phyloP scores from a whole-genome alignment of 2,329 filamentous ascomycete species.

The Trichophyton mentagrophytes region DNA sequence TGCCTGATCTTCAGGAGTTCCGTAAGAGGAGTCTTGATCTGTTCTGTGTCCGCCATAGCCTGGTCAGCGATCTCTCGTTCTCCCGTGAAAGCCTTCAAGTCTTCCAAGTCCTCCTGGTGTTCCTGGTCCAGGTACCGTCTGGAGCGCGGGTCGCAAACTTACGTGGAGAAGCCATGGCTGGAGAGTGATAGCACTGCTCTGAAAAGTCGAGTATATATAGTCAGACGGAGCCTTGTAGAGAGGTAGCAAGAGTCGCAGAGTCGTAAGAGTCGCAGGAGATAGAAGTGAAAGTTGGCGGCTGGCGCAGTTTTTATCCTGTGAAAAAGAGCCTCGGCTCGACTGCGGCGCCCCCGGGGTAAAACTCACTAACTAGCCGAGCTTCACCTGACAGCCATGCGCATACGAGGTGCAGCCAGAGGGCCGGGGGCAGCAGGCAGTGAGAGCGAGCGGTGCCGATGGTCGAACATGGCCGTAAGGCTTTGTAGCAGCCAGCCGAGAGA shows the following conservation, averaged over 20 bases:
- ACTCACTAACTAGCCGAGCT: neutral
- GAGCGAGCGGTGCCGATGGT: too few species aligned
- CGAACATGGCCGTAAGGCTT: too few species aligned
- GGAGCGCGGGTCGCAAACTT: constrained; percentile 30
- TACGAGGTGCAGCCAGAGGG: too few species aligned
- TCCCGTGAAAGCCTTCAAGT: constrained; percentile 14
- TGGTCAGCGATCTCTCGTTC: neutral
- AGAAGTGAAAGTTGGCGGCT: neutral
- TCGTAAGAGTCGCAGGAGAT: neutral
- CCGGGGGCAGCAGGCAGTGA: too few species aligned
- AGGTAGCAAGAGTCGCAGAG: neutral
- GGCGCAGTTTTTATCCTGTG: neutral
- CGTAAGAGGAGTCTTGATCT: constrained; percentile 81
- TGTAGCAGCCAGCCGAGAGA: too few species aligned
- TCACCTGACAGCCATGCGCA: neutral
- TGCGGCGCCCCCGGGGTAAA: neutral
- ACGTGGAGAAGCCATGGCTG: constrained; percentile 66
- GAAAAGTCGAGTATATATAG: neutral
- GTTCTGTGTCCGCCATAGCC: constrained; percentile 43
- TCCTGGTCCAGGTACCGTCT: constrained; percentile 9
- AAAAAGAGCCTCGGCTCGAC: neutral
- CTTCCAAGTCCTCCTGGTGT: neutral
- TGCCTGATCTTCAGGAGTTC: constrained; percentile 98
- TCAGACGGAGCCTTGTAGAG: neutral
- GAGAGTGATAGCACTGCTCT: neutral